These are phyloP conservation scores for Schwanniomyces vanrijiae DNA, from an alignment of 805 yeast species.

Conservation along the genomic window DNA sequence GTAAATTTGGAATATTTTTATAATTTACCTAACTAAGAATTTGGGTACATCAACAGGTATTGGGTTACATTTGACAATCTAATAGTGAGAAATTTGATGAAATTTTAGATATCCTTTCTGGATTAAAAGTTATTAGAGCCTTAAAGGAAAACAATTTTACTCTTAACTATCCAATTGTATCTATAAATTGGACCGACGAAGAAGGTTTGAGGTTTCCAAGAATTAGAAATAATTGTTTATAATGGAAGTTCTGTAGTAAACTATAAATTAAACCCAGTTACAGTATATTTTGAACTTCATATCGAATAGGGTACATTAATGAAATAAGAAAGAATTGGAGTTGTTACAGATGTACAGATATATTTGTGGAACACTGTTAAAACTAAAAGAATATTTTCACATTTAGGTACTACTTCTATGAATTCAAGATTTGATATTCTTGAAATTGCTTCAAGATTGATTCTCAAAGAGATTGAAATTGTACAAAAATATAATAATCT, in stretches of 20 bases:
- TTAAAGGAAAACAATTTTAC: conserved; percentile 54
- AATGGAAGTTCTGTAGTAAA: conserved; percentile 51
- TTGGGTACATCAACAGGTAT: conserved; percentile 59
- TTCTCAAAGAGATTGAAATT: conserved; percentile 53
- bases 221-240: conserved; percentile 62
- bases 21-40: conserved; percentile 58
- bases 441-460: conserved; percentile 57
- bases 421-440: conserved; percentile 60
- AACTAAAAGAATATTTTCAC: conserved; percentile 63
- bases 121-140: conserved; percentile 66
- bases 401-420: conserved; percentile 75
- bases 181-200: conserved; percentile 73
- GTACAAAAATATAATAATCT: conserved; percentile 54
- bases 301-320: conserved; percentile 73
- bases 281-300: conserved; percentile 72
- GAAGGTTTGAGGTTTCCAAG: conserved; percentile 78
- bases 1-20: conserved; percentile 70
- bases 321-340: conserved; percentile 60
- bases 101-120: conserved; percentile 64
- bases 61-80: conserved; percentile 77
- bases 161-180: conserved; percentile 67
- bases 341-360: conserved; percentile 67
- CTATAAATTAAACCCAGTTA: conserved; percentile 51
- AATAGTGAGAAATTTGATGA: conserved; percentile 80
- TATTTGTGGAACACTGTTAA: conserved; percentile 21